Evolutionary conservation across 257 asterid genomes (phyloP).

Genomic region (Petunia axillaris): DNA sequence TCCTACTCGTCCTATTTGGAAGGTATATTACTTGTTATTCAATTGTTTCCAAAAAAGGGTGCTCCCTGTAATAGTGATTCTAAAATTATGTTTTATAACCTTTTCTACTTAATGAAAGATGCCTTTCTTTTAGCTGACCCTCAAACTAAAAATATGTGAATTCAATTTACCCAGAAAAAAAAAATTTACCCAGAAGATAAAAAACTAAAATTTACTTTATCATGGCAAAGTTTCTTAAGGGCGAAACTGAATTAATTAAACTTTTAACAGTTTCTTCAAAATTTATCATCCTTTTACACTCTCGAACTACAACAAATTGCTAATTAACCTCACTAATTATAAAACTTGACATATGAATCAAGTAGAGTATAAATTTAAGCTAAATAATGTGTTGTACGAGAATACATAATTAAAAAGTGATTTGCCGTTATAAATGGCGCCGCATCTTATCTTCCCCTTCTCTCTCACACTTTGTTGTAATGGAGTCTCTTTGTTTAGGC

Average conservation of each 20-base stretch:
- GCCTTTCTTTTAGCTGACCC: background rate
- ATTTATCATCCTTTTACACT: background rate
- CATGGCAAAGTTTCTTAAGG: background rate
- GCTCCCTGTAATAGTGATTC: background rate
- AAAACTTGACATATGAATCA: background rate
- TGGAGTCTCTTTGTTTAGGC: conserved; percentile 76
- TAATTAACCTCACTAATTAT: background rate
- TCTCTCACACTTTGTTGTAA: conserved; percentile 23
- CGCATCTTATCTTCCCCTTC: conserved; percentile 44
- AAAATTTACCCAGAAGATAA: too few species aligned
- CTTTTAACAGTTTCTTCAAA: too few species aligned
- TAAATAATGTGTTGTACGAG: background rate
- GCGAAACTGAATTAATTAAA: too few species aligned
- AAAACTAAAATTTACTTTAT: background rate
- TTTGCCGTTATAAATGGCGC: conserved; percentile 50
- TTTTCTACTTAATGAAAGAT: background rate
- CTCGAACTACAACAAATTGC: too few species aligned
- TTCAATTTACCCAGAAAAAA: too few species aligned
- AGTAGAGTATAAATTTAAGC: background rate
- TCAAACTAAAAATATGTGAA: too few species aligned
- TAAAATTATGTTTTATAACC: background rate
- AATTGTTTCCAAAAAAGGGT: background rate
- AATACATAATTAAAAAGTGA: background rate
- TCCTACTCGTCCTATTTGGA: background rate
- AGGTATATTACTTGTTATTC: background rate